Evolutionary conservation across 2,329 filamentous ascomycete species (phyloP).

Genomic region (Cladosporium sp.): DNA sequence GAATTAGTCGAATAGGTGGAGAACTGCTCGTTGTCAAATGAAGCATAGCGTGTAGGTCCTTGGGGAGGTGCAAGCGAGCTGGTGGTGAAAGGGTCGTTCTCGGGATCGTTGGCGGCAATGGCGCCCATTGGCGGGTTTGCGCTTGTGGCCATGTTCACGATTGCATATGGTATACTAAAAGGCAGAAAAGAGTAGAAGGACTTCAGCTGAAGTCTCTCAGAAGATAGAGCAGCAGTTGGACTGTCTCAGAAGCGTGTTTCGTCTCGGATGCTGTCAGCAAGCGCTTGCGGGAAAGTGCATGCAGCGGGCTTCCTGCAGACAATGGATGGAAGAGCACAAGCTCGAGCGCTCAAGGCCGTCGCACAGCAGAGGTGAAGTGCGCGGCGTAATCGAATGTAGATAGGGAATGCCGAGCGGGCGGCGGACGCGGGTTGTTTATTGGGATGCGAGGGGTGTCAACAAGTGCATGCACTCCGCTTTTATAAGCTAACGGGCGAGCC

Average conservation of each 20-base stretch:
- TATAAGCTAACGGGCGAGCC: constrained; percentile 1
- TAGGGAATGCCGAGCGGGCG: background rate
- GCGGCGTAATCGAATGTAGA: background rate
- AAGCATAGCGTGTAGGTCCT: constrained; percentile 67
- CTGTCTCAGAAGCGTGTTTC: background rate
- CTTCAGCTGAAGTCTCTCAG: background rate
- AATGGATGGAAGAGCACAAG: background rate
- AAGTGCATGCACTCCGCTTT: background rate
- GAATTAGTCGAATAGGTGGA: constrained; percentile 72
- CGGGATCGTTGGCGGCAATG: constrained; percentile 32
- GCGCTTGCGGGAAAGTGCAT: constrained; percentile 6
- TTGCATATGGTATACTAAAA: constrained; percentile 6
- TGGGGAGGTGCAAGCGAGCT: constrained; percentile 29
- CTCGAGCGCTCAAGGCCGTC: background rate
- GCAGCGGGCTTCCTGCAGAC: background rate
- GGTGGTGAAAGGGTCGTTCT: constrained; percentile 42
- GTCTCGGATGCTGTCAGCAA: constrained; percentile 7
- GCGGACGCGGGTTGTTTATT: constrained; percentile 3
- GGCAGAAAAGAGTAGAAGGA: background rate
- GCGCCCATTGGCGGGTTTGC: constrained; percentile 40
- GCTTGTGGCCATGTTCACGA: constrained; percentile 37
- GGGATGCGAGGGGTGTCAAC: constrained; percentile 7
- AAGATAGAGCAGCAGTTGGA: background rate
- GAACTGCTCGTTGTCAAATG: constrained; percentile 73
- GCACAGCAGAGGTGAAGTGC: background rate